Percentiles rank a stretch among this genome's conserved stretches.
phyloP scores from a whole-genome alignment of 805 yeast species.

The Vanderwaltozyma tropicalis region DNA sequence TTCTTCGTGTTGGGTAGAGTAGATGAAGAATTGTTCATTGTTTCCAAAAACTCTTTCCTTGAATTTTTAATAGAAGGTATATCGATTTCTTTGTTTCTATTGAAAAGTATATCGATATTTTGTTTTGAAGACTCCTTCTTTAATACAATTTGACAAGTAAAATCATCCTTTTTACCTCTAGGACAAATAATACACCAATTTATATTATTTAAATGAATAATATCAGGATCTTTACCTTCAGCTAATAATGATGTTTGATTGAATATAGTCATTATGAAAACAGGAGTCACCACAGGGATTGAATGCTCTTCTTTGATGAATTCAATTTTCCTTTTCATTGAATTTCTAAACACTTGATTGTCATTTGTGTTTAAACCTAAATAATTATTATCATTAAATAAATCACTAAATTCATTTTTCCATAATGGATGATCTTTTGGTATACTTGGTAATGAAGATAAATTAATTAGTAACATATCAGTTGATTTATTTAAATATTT shows the following conservation, averaged over 20 bases:
- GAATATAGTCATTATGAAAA: slow-evolving; percentile 21
- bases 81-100: neutral
- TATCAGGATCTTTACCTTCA: slow-evolving; percentile 1
- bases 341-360: slow-evolving; percentile 22
- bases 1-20: neutral
- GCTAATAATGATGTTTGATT: slow-evolving; percentile 5
- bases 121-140: neutral
- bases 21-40: neutral
- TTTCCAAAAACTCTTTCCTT: slow-evolving; percentile 1
- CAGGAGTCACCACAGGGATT: slow-evolving; percentile 27
- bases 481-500: slow-evolving; percentile 22
- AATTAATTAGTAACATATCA: slow-evolving; percentile 23
- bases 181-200: slow-evolving; percentile 29
- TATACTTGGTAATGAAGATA: slow-evolving; percentile 21
- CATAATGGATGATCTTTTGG: slow-evolving; percentile 19
- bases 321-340: slow-evolving; percentile 27
- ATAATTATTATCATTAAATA: slow-evolving; percentile 12
- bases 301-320: slow-evolving; percentile 22
- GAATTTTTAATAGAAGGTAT: neutral
- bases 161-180: slow-evolving; percentile 17
- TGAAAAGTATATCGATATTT: slow-evolving; percentile 2
- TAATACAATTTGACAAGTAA: slow-evolving; percentile 9
- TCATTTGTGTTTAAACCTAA: slow-evolving; percentile 7
- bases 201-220: slow-evolving; percentile 17
- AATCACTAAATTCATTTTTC: slow-evolving; percentile 23